Evolutionary conservation across 176 grass and related monocot genomes (phyloP).

Genomic region (Aegilops bicornis): DNA sequence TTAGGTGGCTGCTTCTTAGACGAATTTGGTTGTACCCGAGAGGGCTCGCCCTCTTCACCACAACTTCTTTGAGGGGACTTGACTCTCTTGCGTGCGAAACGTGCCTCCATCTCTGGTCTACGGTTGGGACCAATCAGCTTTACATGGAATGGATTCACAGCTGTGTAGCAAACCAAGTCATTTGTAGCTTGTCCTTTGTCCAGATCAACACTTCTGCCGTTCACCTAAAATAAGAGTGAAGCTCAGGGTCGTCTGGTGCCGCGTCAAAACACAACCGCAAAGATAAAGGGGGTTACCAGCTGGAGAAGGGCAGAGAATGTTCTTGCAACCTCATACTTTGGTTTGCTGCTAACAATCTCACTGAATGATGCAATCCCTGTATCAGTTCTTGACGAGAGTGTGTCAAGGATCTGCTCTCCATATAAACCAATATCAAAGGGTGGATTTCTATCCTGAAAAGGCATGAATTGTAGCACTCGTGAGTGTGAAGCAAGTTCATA

Average conservation of each 20-base stretch:
- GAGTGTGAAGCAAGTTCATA: slow-evolving; percentile 22
- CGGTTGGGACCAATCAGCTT: slow-evolving; percentile 42
- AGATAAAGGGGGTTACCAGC: slow-evolving; percentile 54
- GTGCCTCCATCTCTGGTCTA: slow-evolving; percentile 32
- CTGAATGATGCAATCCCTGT: slow-evolving; percentile 59
- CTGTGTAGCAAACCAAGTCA: slow-evolving; percentile 78
- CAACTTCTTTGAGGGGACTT: slow-evolving; percentile 59
- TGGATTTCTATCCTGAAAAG: slow-evolving; percentile 67
- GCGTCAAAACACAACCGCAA: background rate
- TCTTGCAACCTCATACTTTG: slow-evolving; percentile 82
- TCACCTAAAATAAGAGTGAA: slow-evolving; percentile 57
- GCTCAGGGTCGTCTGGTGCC: background rate
- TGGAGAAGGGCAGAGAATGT: slow-evolving; percentile 99
- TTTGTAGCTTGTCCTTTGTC: slow-evolving; percentile 47
- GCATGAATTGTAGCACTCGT: background rate
- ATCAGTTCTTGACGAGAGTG: slow-evolving; percentile 48
- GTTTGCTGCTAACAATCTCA: slow-evolving; percentile 57
- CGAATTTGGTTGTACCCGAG: slow-evolving; percentile 23
- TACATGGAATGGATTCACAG: slow-evolving; percentile 67
- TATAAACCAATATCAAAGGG: slow-evolving; percentile 97
- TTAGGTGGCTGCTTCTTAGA: slow-evolving; percentile 36
- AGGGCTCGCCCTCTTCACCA: background rate
- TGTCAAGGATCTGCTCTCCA: slow-evolving; percentile 76
- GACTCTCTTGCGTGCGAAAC: slow-evolving; percentile 60
- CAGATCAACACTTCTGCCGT: slow-evolving; percentile 73